phyloP scores from a whole-genome alignment of 208 protist genomes.

The Zelonia costaricensis region DNA sequence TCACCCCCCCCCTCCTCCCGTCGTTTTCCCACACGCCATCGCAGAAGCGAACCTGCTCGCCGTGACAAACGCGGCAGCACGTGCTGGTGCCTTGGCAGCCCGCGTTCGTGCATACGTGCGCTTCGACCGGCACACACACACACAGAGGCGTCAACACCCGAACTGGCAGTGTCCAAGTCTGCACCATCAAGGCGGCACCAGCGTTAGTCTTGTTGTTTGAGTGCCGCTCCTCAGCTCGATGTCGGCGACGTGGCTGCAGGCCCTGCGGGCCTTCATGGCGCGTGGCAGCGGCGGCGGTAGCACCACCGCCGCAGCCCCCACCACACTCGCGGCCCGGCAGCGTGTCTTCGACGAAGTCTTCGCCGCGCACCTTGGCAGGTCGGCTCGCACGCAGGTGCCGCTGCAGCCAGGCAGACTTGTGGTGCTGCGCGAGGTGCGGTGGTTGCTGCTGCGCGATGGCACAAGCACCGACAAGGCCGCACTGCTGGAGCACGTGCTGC shows the following conservation, averaged over 20 bases:
- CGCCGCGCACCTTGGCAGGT: constrained; percentile 34
- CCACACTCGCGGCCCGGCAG: constrained; percentile 11
- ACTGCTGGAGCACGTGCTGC: constrained; percentile 48
- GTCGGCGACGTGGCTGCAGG: constrained; percentile 32
- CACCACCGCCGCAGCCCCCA: constrained; percentile 4
- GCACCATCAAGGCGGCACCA: no score
- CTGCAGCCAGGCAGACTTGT: constrained; percentile 25
- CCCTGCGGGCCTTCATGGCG: constrained; percentile 22
- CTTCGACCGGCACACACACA: neutral
- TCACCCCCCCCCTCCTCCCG: no score
- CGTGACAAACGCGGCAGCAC: no score
- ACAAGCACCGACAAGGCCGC: constrained; percentile 27
- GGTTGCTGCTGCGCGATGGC: constrained; percentile 47
- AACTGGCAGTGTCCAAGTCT: no score
- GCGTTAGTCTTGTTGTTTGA: neutral
- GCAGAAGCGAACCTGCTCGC: no score
- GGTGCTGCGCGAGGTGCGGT: constrained; percentile 53
- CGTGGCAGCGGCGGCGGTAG: neutral
- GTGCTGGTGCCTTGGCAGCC: no score
- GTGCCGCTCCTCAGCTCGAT: no score
- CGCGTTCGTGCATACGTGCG: no score
- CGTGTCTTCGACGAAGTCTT: constrained; percentile 39
- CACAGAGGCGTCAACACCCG: neutral
- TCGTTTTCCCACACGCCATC: no score
- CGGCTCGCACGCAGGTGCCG: constrained; percentile 18